These are phyloP conservation scores for Thyridium curvatum DNA, from an alignment of 2,329 filamentous ascomycete genomes.

Conservation along the genomic window DNA sequence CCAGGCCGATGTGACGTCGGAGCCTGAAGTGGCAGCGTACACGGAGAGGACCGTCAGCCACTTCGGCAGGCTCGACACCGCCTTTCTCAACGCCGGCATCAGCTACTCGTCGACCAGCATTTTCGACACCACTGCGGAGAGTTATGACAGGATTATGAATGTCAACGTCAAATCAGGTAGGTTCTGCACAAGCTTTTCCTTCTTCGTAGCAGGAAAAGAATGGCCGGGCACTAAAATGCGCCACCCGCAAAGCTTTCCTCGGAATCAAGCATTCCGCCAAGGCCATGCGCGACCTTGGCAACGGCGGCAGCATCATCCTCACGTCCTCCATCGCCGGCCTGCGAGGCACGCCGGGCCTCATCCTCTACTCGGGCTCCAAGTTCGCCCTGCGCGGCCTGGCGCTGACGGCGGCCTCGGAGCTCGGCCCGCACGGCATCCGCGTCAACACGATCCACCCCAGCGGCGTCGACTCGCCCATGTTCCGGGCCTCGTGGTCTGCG, in stretches of 20 bases:
- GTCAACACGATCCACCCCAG: conserved; percentile 32
- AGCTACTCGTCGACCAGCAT: conserved; percentile 18
- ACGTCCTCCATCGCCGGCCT: conserved; percentile 30
- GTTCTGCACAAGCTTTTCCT: neutral
- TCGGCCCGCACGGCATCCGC: conserved; percentile 27
- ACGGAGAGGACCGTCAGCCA: conserved; percentile 5
- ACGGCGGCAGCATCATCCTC: conserved; percentile 28
- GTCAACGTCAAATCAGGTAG: conserved; percentile 28
- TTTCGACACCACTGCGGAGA: conserved; percentile 25
- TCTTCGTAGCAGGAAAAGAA: neutral
- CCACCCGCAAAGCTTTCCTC: conserved; percentile 20
- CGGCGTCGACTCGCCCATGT: conserved; percentile 26
- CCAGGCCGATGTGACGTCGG: conserved; percentile 24
- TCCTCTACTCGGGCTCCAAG: conserved; percentile 26
- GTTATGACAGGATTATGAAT: conserved; percentile 26
- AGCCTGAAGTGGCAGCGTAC: conserved; percentile 16
- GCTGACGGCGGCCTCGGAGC: conserved; percentile 26
- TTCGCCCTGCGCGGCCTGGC: conserved; percentile 29
- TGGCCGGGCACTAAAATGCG: neutral
- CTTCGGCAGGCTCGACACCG: conserved; percentile 9
- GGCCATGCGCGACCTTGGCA: conserved; percentile 21
- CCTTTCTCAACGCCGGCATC: conserved; percentile 8
- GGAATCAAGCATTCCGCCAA: conserved; percentile 25
- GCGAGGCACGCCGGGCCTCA: conserved; percentile 25
- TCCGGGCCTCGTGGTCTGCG: conserved; percentile 22